Conservation (phyloP, 768 basidiomycete species). For the Panaeolus cyanescens region DNA sequence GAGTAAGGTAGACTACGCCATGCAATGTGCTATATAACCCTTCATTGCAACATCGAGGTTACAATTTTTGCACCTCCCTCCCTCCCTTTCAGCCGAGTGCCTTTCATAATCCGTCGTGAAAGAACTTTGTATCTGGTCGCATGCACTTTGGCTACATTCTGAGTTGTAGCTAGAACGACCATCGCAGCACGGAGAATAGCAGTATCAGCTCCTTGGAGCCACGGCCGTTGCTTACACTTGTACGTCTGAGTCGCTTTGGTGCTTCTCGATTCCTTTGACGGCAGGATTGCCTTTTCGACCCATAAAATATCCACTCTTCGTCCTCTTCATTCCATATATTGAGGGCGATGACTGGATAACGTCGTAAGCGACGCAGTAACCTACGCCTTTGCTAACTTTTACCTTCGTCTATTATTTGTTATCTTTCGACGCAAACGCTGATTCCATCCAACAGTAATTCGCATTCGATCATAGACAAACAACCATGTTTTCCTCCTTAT, state of each 20-base stretch:
- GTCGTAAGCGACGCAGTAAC: not conserved
- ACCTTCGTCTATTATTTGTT: not conserved
- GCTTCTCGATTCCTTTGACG: not conserved
- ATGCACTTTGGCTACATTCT: not conserved
- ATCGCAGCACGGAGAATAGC: not conserved
- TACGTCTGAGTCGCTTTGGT: not conserved
- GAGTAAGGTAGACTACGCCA: not conserved
- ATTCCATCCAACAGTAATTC: constrained; percentile 1
- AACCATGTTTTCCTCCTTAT: constrained; percentile 19
- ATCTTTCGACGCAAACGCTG: not conserved
- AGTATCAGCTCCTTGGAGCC: not conserved
- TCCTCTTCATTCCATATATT: not conserved
- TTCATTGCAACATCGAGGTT: constrained; percentile 3
- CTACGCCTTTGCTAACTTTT: not conserved
- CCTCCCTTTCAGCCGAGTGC: not conserved
- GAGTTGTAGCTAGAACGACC: not conserved
- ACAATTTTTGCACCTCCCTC: constrained; percentile 1
- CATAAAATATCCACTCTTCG: not conserved
- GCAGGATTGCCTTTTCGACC: not conserved
- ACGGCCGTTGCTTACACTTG: not conserved
- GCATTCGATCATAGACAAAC: constrained; percentile 4
- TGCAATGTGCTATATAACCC: constrained; percentile 2
- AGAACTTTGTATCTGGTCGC: not conserved
- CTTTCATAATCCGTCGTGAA: not conserved
- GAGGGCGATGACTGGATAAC: not conserved